A percentile compares a stretch with the other conserved stretches of the same genome.
phyloP scores from a whole-genome alignment of 805 yeast species.

The Candida oleophila region DNA sequence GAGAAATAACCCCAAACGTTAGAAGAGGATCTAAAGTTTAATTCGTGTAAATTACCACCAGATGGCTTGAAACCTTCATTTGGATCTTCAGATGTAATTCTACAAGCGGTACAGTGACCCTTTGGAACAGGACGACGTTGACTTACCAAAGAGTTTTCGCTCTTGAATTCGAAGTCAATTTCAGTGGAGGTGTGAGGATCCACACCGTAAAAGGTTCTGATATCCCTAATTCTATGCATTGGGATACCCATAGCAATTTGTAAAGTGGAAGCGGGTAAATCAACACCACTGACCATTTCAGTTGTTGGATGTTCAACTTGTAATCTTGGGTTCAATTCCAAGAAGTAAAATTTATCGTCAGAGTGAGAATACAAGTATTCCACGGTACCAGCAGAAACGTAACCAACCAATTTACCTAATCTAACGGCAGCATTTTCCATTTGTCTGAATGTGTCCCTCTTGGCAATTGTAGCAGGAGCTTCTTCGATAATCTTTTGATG shows the following conservation, averaged over 20 bases:
- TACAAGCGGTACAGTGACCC: conserved; percentile 99
- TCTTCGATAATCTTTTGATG: conserved; percentile 99
- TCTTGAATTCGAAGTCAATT: conserved; percentile 85
- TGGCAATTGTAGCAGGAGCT: conserved; percentile 97
- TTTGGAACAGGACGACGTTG: conserved; percentile 95
- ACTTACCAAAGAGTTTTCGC: conserved; percentile 64
- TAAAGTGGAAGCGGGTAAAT: conserved; percentile 96
- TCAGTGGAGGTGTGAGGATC: conserved; percentile 91
- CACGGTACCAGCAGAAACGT: conserved; percentile 98
- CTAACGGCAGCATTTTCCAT: conserved; percentile 99
- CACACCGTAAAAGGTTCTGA: conserved; percentile 89
- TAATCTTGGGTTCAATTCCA: conserved; percentile 96
- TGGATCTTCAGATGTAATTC: conserved; percentile 99
- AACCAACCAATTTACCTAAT: conserved; percentile 94
- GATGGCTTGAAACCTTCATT: conserved; percentile 99
- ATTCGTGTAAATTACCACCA: conserved; percentile 93
- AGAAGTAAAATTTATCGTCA: conserved; percentile 92
- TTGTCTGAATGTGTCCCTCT: conserved; percentile 73
- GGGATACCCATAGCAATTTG: conserved; percentile 99
- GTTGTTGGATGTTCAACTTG: conserved; percentile 99
- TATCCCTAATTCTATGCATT: conserved; percentile 90
- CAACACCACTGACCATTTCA: conserved; percentile 98
- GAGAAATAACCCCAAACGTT: conserved; percentile 99
- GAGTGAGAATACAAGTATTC: conserved; percentile 93
- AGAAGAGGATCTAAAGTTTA: conserved; percentile 94